Evolutionary conservation across 1,139 yeast genomes (phyloP).

Genomic region (Pichiaceae sp.): DNA sequence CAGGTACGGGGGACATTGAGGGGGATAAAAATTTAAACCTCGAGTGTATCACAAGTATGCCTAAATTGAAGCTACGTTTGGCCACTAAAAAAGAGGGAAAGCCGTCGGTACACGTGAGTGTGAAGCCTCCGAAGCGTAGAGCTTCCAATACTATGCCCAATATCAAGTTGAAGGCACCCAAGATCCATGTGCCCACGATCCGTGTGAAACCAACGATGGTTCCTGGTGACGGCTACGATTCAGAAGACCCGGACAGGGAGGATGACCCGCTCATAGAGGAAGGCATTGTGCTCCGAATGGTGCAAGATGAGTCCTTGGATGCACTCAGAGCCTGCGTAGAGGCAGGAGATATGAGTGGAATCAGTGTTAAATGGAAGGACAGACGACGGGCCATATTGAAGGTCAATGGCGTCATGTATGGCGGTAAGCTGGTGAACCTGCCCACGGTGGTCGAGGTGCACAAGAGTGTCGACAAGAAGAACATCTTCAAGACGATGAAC

Average conservation of each 20-base stretch:
- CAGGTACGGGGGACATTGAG: too few relatives aligned
- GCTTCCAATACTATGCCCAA: constrained; percentile 10
- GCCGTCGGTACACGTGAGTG: neutral
- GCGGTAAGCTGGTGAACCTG: constrained; percentile 79
- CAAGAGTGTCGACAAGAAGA: constrained; percentile 85
- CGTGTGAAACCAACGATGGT: constrained; percentile 76
- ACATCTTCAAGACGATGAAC: constrained; percentile 80
- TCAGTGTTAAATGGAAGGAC: constrained; percentile 76
- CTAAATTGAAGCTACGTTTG: neutral
- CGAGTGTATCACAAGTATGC: neutral
- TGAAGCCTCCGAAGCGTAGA: neutral
- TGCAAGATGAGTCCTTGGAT: constrained; percentile 69
- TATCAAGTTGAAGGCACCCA: constrained; percentile 19
- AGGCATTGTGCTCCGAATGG: constrained; percentile 70
- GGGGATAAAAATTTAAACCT: too few relatives aligned
- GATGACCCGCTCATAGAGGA: constrained; percentile 91
- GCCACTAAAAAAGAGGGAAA: neutral
- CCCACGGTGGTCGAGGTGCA: constrained; percentile 86
- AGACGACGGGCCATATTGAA: constrained; percentile 64
- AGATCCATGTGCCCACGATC: constrained; percentile 47
- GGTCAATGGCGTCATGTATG: constrained; percentile 51
- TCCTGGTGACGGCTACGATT: constrained; percentile 94
- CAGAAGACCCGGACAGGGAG: constrained; percentile 94
- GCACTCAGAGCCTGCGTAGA: constrained; percentile 74
- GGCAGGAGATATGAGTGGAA: constrained; percentile 67